Conservation (phyloP, 2,329 filamentous ascomycete genomes). For the Aulographum hederae region DNA sequence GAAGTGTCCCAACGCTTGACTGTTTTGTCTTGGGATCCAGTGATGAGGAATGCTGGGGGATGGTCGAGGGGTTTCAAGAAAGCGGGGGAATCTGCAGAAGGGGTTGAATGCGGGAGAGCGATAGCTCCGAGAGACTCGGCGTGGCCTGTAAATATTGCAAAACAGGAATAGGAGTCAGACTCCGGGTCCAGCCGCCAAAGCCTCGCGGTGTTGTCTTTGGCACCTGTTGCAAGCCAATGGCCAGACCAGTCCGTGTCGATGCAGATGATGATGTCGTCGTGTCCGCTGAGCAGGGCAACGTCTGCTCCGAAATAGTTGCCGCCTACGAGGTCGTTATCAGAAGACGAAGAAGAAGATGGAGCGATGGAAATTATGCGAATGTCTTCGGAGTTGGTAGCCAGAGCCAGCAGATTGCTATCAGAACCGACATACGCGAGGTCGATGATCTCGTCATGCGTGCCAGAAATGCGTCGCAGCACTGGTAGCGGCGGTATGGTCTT, state of each 20-base stretch:
- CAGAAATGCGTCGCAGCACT: constrained; percentile 64
- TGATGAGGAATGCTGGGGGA: constrained; percentile 70
- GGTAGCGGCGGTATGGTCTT: constrained; percentile 37
- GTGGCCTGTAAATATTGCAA: constrained; percentile 72
- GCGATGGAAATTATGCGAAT: constrained; percentile 65
- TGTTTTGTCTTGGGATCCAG: constrained; percentile 88
- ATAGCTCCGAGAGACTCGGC: constrained; percentile 88
- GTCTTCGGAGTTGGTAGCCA: constrained; percentile 91
- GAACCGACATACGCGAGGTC: constrained; percentile 75
- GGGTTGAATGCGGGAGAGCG: constrained; percentile 53
- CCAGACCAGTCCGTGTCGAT: constrained; percentile 94
- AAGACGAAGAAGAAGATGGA: constrained; percentile 1
- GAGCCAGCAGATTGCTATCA: constrained; percentile 63
- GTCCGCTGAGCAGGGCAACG: constrained; percentile 67
- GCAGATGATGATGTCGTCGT: constrained; percentile 90
- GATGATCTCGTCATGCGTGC: constrained; percentile 94
- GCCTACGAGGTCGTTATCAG: not conserved
- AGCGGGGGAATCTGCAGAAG: constrained; percentile 49
- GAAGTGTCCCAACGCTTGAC: constrained; percentile 92
- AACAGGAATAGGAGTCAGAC: constrained; percentile 59
- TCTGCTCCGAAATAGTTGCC: constrained; percentile 72
- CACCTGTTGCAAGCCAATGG: constrained; percentile 86
- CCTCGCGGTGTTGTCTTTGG: constrained; percentile 89
- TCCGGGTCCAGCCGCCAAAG: constrained; percentile 73
- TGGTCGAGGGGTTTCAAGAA: constrained; percentile 57